These are phyloP conservation scores for Pyrenophora seminiperda DNA, from an alignment of 2,329 filamentous ascomycete genomes.

Conservation along the genomic window DNA sequence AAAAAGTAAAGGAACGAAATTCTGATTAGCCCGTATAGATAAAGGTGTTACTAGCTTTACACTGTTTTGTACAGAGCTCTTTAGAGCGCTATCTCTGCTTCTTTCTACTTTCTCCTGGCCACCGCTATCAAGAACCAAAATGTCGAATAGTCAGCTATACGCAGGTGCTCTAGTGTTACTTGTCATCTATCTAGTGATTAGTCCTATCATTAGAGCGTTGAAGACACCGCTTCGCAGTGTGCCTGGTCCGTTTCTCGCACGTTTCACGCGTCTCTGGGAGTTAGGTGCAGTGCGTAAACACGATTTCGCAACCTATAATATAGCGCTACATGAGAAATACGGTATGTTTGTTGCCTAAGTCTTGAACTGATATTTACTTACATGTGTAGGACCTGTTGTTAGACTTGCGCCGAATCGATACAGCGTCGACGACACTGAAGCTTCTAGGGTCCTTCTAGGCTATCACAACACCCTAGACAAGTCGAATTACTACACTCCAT, in stretches of 20 bases:
- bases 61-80: too few species aligned
- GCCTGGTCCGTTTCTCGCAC: slow-evolving; percentile 54
- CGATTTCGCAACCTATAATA: slow-evolving; percentile 47
- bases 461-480: slow-evolving; percentile 14
- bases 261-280: slow-evolving; percentile 55
- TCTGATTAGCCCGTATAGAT: too few species aligned
- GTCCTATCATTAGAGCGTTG: too few species aligned
- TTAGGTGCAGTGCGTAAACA: slow-evolving; percentile 47
- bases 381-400: slow-evolving; percentile 15
- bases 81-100: too few species aligned
- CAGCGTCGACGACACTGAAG: slow-evolving; percentile 19
- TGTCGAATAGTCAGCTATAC: too few species aligned
- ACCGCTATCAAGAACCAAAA: too few species aligned
- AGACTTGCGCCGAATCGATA: slow-evolving; percentile 22
- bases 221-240: slow-evolving; percentile 45
- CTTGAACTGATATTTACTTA: neutral
- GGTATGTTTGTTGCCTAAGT: slow-evolving; percentile 27
- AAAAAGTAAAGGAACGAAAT: too few species aligned
- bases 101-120: too few species aligned
- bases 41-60: too few species aligned
- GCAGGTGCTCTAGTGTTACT: too few species aligned
- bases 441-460: slow-evolving; percentile 12
- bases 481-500: neutral
- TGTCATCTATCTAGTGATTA: too few species aligned
- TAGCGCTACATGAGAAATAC: slow-evolving; percentile 50